Base-by-base conservation (phyloP, 768 basidiomycete species). In the Galerina marginata region DNA sequence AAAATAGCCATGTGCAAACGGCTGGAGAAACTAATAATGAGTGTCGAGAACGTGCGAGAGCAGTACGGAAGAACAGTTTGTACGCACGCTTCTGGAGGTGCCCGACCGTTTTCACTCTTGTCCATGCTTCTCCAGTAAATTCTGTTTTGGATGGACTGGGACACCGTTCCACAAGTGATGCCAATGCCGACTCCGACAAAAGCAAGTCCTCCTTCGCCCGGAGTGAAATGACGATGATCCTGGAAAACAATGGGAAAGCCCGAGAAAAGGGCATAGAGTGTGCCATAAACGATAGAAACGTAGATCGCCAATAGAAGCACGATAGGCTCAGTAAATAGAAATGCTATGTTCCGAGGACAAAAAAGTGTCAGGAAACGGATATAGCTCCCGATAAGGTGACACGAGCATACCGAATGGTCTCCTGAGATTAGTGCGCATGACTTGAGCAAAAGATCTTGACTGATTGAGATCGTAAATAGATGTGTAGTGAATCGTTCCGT, bases 111-210 rank as follows among this genome's bases (percentile, higher is more conserved):
- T 42, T 78, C 72, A 56, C 82, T 83, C 53, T 72, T 71, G 38
- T 78, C 75, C 77, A 85, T 82, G 15, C 79, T 79, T 43, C 71
- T 67, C 74, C 77, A 77, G 67, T 88, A 89, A 58, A 83, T 70
- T 60, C 72, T 76, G 66, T 86, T 83, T 62, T 86, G 84, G 39
- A 86, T 71, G 0, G 86, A 83, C 45, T 85, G 81, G 6, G 84
- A 75, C 6, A 71, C 71, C 15, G 82, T 80, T 2, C 86, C 89
- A 3, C 83, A 25, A 25, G 80, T 64, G 47, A 86, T 82, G 0
- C 88, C 88, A 7, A 86, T 63, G 0, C 87, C 88, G 43, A 90
- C 80, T 3, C 87, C 88, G 47, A 87, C 77, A 71, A 89, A 90
- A 0, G 87, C 83, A 11, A 89, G 79, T 6, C 87, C 86, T 23